A percentile compares a stretch with the other conserved stretches of the same genome.
phyloP scores from a whole-genome alignment of 2,329 filamentous ascomycete species.

The Teratosphaeria zuluensis region DNA sequence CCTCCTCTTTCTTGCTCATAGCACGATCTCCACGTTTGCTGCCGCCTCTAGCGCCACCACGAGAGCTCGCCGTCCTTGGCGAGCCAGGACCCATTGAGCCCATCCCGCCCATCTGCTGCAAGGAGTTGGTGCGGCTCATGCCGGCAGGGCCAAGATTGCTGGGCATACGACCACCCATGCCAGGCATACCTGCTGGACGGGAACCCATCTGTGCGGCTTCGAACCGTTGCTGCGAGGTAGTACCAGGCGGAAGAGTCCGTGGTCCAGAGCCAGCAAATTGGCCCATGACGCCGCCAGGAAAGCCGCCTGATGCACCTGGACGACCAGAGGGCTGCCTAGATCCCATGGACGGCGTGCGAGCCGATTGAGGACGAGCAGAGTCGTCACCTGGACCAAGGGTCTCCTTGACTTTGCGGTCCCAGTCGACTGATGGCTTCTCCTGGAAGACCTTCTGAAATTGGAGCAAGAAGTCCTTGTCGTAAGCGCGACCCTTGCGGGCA shows the following conservation, averaged over 20 bases:
- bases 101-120: conserved; percentile 49
- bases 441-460: conserved; percentile 96
- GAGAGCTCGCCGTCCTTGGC: conserved; percentile 43
- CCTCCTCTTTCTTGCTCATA: conserved; percentile 46
- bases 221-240: conserved; percentile 70
- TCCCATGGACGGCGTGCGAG: conserved; percentile 41
- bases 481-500: conserved; percentile 69
- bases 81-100: conserved; percentile 52
- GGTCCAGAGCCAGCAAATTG: conserved; percentile 21
- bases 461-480: conserved; percentile 88
- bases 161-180: conserved; percentile 48
- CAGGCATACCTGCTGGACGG: conserved; percentile 27
- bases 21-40: conserved; percentile 52
- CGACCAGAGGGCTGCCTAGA: conserved; percentile 38
- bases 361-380: conserved; percentile 47
- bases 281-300: conserved; percentile 54
- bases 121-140: conserved; percentile 47
- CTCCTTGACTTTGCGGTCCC: conserved; percentile 79
- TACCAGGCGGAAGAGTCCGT: conserved; percentile 60
- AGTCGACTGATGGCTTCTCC: conserved; percentile 90
- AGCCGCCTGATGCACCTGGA: conserved; percentile 15
- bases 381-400: conserved; percentile 50
- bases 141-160: conserved; percentile 41
- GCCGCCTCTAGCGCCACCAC: conserved; percentile 38
- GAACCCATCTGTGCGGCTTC: conserved; percentile 17